These are phyloP conservation scores for Pichia heedii DNA, from an alignment of 805 yeast genomes.

Conservation along the genomic window DNA sequence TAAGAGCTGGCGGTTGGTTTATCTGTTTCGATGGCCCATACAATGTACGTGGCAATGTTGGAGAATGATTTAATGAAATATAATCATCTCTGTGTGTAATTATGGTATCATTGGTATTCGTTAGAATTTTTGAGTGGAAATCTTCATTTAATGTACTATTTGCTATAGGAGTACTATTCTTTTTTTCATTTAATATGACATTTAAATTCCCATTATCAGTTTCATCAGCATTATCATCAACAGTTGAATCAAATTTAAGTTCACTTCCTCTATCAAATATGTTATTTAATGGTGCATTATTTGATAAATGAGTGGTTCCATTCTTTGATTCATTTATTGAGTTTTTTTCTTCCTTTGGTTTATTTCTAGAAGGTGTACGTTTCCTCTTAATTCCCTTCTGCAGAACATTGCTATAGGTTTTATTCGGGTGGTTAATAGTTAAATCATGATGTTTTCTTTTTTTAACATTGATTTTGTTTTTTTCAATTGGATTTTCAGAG, in stretches of 20 bases:
- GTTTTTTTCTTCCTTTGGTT: background rate
- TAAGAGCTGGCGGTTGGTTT: too few relatives aligned
- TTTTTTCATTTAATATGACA: background rate
- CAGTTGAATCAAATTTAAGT: background rate
- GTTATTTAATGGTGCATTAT: too few relatives aligned
- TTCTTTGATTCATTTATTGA: too few relatives aligned
- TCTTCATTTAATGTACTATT: constrained; percentile 2
- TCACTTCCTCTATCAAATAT: background rate
- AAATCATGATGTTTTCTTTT: background rate
- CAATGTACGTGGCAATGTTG: background rate
- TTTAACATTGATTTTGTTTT: too few relatives aligned
- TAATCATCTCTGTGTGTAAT: background rate
- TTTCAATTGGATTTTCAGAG: too few relatives aligned
- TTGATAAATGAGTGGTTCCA: too few relatives aligned
- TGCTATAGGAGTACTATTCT: background rate
- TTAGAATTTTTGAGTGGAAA: background rate
- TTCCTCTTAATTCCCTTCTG: background rate
- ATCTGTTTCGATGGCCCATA: background rate
- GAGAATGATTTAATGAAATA: background rate
- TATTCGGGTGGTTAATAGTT: too few relatives aligned
- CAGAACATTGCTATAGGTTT: background rate
- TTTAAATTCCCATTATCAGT: background rate
- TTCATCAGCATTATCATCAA: too few relatives aligned
- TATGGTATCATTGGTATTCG: background rate
- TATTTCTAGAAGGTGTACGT: background rate